Evolutionary conservation across 352 stramenopile genomes (phyloP), one percentile per base, ranked within the genome.

Genomic region (Globisporangium takayamanum): DNA sequence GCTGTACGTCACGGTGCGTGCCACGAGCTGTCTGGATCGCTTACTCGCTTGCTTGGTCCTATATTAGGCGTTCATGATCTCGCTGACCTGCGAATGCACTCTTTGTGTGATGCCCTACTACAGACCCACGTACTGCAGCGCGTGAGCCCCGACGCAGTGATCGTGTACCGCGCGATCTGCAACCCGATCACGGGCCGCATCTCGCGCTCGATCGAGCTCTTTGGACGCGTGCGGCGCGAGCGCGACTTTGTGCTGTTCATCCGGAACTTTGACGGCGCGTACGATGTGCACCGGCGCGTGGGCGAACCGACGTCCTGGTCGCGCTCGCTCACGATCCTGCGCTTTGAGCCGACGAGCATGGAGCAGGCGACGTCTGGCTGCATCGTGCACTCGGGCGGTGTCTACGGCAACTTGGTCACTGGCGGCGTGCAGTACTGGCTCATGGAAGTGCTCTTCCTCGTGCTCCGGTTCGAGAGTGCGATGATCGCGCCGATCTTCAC

Each of bases 361-460:
- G 51, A 54, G 7, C 50, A 58, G 37, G 62, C 68, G 0, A 59
- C 72, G 22, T 45, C 61, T 7, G 74, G 74, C 20, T 83, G 74
- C 45, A 66, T 65, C 15, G 60, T 83, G 49, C 66, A 76, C 54
- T 80, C 72, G 44, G 74, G 69, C 25, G 74, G 74, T 30, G 67
- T 72, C 59, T 80, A 78, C 52, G 53, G 62, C 2, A 78, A 77
- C 30, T 69, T 80, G 44, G 67, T 71, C 20, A 67, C 62, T 22
- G 64, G 64, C 11, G 69, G 69, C 45, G 64, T 76, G 42, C 67
- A 69, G 55, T 76, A 83, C 57, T 83, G 74, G 74, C 69, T 83
- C 64, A 83, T 83, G 74, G 74, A 83, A 52, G 65, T 78, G 53
- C 53, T 80, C 30, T 83, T 80, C 60, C 53, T 83, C 33, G 71